Base-by-base conservation (phyloP, 2,329 filamentous ascomycete species). In the Hypomyces perniciosus region DNA sequence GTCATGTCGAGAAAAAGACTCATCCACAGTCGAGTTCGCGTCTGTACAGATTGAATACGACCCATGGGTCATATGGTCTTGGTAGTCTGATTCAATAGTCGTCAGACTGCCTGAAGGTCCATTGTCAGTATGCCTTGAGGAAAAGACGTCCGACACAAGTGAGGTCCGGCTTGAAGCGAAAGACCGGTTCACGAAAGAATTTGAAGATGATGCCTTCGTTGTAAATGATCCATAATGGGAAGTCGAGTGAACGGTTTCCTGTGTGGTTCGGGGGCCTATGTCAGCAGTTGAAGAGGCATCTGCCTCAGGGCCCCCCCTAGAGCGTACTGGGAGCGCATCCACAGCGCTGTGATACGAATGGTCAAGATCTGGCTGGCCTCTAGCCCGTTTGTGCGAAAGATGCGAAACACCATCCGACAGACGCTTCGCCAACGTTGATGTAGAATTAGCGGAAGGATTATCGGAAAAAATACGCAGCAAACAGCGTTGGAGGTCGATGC, bases 91-190 rank as follows among this genome's bases (percentile, higher is more conserved):
- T 33, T 30, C 57, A 8, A 64, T 44, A 1, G 69, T 73, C 12
- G 65, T 63, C 50, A 72, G 67, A 1, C 62, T 71, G 9, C 62
- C 62, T 4, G 56, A 53, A 1, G 54, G 54, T 8, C 38, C 47
- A 2, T 60, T 56, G 10, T 60, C 44, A 52, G 54, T 51, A 13
- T 50, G 29, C n/a, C 60, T 54, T 8, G 68, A 42, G n/a, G 50
- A 52, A 48, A 52, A 48, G 10, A 71, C 45, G 38, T 52, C 34
- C 5, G 50, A 48, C 10, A 13, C 39, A 12, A 44, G 33, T 12
- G 50, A 52, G 13, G 20, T 7, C 8, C 50, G 34, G 30, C 34
- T 52, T 33, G 50, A 52, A 9, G 13, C 47, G 72, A 75, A 26
- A 69, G 47, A 46, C 28, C 4, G 44, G 13, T 49, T 46, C 6